Percentiles rank a stretch among this genome's conserved stretches.
These are phyloP conservation scores for Aspergillus affinis DNA, from an alignment of 495 filamentous ascomycete genomes.

Conservation along the genomic window DNA sequence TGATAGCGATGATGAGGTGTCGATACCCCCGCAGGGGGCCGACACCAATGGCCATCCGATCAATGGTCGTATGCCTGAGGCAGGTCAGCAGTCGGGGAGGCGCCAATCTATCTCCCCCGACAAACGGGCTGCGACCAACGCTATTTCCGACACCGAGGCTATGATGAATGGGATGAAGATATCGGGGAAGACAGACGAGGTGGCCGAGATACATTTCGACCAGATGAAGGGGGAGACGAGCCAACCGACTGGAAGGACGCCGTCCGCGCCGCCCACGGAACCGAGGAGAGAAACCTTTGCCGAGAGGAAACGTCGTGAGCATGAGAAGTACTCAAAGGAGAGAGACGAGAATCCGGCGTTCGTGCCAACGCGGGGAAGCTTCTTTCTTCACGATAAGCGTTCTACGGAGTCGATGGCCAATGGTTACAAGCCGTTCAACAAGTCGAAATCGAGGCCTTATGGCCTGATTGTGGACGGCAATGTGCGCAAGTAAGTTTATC, in stretches of 20 bases:
- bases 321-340: constrained; percentile 86
- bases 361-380: constrained; percentile 90
- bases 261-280: constrained; percentile 44
- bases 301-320: constrained; percentile 75
- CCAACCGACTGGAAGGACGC: constrained; percentile 30
- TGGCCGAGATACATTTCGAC: constrained; percentile 66
- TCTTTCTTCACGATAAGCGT: constrained; percentile 96
- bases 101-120: constrained; percentile 27
- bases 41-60: constrained; percentile 37
- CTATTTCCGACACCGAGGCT: constrained; percentile 72
- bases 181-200: constrained; percentile 52
- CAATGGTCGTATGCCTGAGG: constrained; percentile 36
- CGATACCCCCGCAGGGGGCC: constrained; percentile 45
- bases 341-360: constrained; percentile 89
- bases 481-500: constrained; percentile 33
- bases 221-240: constrained; percentile 45
- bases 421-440: constrained; percentile 37
- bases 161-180: constrained; percentile 85
- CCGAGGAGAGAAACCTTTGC: constrained; percentile 49
- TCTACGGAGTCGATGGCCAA: constrained; percentile 71
- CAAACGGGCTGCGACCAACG: constrained; percentile 31
- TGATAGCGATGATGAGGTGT: constrained; percentile 64
- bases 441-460: constrained; percentile 44
- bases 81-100: constrained; percentile 27
- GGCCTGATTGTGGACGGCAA: constrained; percentile 51